Conservation (phyloP, 306 rosid species). For the Medicago lupulina region DNA sequence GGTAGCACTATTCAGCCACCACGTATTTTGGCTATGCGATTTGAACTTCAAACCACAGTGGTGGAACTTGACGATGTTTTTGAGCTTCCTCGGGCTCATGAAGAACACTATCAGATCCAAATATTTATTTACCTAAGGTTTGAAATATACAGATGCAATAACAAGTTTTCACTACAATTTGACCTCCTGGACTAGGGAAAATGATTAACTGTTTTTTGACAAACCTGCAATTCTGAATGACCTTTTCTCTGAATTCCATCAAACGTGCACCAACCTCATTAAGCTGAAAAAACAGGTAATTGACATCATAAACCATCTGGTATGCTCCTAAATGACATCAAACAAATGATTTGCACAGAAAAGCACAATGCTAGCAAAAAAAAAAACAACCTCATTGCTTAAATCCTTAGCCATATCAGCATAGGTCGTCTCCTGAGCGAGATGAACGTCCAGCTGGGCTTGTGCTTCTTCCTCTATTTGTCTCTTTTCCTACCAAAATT, state of each 20-base stretch:
- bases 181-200: constrained; percentile 20
- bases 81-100: too few species aligned
- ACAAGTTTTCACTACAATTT: constrained; percentile 26
- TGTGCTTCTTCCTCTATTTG: constrained; percentile 70
- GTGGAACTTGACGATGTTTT: too few species aligned
- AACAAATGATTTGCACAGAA: constrained; percentile 28
- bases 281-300: constrained; percentile 61
- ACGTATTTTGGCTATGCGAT: too few species aligned
- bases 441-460: constrained; percentile 61
- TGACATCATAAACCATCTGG: constrained; percentile 37
- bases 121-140: too few species aligned
- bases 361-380: constrained; percentile 29
- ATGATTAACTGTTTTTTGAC: constrained; percentile 35
- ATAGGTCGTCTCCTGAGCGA: constrained; percentile 71
- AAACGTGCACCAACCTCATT: constrained; percentile 62
- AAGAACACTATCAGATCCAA: too few species aligned
- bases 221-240: constrained; percentile 82
- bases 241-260: constrained; percentile 68
- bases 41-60: too few species aligned
- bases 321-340: constrained; percentile 30
- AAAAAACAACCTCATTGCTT: constrained; percentile 63
- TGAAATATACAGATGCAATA: constrained; percentile 4
- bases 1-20: too few species aligned
- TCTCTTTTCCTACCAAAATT: constrained; percentile 66
- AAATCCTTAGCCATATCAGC: constrained; percentile 79